Evolutionary conservation across 768 basidiomycete genomes (phyloP), one percentile per base, ranked within the genome.

Genomic region (Calvatia gigantea): DNA sequence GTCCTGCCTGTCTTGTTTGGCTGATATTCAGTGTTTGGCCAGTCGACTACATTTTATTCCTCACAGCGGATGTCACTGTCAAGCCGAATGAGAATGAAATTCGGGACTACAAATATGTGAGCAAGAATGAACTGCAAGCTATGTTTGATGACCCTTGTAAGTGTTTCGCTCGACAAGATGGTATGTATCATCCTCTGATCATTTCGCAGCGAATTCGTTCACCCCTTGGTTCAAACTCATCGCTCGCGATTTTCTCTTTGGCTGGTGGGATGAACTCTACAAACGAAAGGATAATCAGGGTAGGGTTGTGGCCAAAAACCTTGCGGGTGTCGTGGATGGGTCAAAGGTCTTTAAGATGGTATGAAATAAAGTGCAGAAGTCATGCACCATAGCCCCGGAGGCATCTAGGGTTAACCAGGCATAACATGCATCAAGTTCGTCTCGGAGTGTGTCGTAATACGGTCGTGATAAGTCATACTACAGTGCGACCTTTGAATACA

Each of bases 221-320:
- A 99, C 97, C 6, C 97, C 97, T 0, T 99, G 97, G 97, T 99
- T 99, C 84, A 92, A 94, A 70, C 85, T 98, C 27, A 98, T 99
- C 65, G 94, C 94, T 2, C 84, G 94, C 3, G 94, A 98, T 68
- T 96, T 96, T 71, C 79, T 99, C 39, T 98, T 95, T 67, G 92
- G 91, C 21, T 99, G 97, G 97, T 99, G 97, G 97, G 94, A 97
- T 65, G 87, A 89, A 58, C 83, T 99, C 39, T 65, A 88, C 59
- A 74, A 73, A 51, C 84, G 89, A 33, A 83, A 75, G 66, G 75
- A 75, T 58, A 60, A 57, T 11, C 64, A 83, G 15, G 89, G 88
- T 6, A 74, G 78, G 21, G 76, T 92, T 8, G 66, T 69, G n/a
- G 87, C 88, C 1, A 81, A 84, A 64, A 84, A 76, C 60, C 74